These are phyloP conservation scores for Rhizophora apiculata DNA, from an alignment of 345 rosid species.

Conservation along the genomic window DNA sequence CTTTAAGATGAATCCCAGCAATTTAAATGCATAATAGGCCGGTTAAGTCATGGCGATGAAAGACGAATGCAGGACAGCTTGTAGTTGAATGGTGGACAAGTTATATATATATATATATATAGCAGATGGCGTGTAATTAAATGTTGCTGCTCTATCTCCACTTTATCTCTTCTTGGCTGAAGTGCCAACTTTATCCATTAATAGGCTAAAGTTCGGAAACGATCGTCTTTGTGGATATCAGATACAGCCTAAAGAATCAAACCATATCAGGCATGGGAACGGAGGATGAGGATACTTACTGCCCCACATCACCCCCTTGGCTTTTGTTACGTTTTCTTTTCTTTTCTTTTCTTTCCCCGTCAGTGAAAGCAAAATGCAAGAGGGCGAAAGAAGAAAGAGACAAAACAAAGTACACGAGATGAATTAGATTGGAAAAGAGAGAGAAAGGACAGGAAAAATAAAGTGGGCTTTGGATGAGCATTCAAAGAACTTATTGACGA, in stretches of 20 bases:
- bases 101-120: no score
- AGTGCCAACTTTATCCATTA: neutral
- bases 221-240: no score
- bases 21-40: no score
- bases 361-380: neutral
- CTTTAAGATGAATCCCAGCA: no score
- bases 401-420: conserved; percentile 33
- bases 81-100: no score
- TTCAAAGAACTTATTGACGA: conserved; percentile 16
- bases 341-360: neutral
- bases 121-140: no score
- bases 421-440: neutral
- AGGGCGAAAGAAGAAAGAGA: conserved; percentile 8
- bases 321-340: neutral
- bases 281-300: no score
- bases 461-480: conserved; percentile 5
- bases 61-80: no score
- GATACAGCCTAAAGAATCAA: neutral
- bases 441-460: neutral
- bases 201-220: neutral
- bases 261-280: no score
- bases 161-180: no score
- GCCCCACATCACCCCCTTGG: neutral
- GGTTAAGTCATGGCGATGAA: no score
- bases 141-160: no score